Evolutionary conservation across 1,284 basidiomycete genomes (phyloP).

Genomic region (Pholiota adiposa): DNA sequence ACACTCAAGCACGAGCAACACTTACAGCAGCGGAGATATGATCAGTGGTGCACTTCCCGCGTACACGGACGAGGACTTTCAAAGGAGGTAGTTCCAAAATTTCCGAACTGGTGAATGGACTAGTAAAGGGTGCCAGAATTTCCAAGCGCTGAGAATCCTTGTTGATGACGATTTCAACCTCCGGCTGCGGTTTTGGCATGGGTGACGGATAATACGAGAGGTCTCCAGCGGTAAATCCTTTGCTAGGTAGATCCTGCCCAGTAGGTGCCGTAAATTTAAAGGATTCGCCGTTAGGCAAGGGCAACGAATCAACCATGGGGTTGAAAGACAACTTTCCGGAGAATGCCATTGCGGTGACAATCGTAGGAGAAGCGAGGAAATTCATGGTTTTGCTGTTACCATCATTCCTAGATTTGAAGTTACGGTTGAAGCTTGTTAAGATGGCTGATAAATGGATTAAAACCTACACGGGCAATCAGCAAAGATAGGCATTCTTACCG

Average conservation of each 20-base stretch:
- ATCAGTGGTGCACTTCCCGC: conserved; percentile 99
- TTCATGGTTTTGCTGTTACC: conserved; percentile 97
- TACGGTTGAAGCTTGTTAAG: conserved; percentile 96
- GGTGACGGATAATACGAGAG: conserved; percentile 80
- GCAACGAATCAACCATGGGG: conserved; percentile 84
- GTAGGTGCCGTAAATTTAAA: conserved; percentile 90
- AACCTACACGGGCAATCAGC: neutral
- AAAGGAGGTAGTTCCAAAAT: conserved; percentile 81
- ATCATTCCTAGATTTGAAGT: conserved; percentile 98
- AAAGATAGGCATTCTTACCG: conserved; percentile 49
- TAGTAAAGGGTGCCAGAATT: conserved; percentile 84
- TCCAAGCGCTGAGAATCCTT: conserved; percentile 88
- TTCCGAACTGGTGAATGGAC: conserved; percentile 67
- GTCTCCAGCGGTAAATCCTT: conserved; percentile 87
- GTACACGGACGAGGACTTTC: conserved; percentile 88
- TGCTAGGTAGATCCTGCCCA: conserved; percentile 84
- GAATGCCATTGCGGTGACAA: conserved; percentile 98
- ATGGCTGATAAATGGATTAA: conserved; percentile 64
- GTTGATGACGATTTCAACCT: conserved; percentile 81
- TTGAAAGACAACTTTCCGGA: conserved; percentile 96
- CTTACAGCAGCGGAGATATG: conserved; percentile 91
- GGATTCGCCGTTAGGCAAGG: conserved; percentile 70
- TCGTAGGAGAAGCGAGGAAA: conserved; percentile 96
- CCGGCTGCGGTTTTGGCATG: conserved; percentile 76
- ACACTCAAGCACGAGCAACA: neutral